Base-by-base conservation (phyloP, 805 yeast genomes). In the Zygotorulaspora chibaensis region DNA sequence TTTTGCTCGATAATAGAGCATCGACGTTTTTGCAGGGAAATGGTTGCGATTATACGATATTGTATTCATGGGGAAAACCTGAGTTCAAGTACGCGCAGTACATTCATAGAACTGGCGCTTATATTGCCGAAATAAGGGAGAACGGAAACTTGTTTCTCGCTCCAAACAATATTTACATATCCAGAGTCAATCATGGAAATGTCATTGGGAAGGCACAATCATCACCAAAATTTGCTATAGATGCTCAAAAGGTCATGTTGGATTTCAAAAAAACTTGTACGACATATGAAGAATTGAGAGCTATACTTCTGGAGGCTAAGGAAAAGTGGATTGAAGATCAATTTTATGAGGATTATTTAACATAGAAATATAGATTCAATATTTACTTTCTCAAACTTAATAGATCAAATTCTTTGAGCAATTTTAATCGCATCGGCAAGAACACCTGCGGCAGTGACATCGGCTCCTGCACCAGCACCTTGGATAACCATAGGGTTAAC, bases 391-490 rank as follows among this genome's bases (percentile, higher is more conserved):
- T 27, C 8, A 38, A 27, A 23, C 13, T 15, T 38, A 33, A 9
- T 31, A 30, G 26, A 29, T 47, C 56, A 62, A 43, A 87, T 68
- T 74, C 96, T 82, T 71, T 90, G 89, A 36, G 95, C 96, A 57
- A 88, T 83, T 75, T 88, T 93, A 64, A 93, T 77, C 30, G 87
- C 83, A 66, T 93, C 99, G 43, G 95, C 96, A 55, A 93, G 77
- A 36, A 93, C 97, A 69, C 99, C 99, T 58, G 84, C 83, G 48
- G 87, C 86, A 27, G 86, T 81, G 38, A 82, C 87, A 13, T 72
- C 85, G 38, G 82, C 83, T 62, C 95, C 93, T 58, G 96, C 79
- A 58, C 95, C 99, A 27, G 99, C 99, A 70, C 99, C 99, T 76
- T 93, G 99, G 59, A 93, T 78, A 52, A 93, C 84, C 65, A 93